Percentiles rank a stretch among this genome's conserved stretches.
Evolutionary conservation across 805 yeast species (phyloP).

Genomic region (Isabelozyma gotoi): DNA sequence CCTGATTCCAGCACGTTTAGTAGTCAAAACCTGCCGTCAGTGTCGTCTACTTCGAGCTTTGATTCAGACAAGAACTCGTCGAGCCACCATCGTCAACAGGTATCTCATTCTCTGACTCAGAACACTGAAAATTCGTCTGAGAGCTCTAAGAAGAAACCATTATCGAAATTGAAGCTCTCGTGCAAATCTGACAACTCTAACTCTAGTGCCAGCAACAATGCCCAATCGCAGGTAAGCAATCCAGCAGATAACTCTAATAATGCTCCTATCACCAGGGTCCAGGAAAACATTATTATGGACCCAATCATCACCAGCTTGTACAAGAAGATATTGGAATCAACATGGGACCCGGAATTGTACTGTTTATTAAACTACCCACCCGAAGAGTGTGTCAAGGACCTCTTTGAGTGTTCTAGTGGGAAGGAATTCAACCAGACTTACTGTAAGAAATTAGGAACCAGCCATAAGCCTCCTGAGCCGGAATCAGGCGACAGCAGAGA

Average conservation of each 20-base stretch:
- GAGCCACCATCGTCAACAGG: background rate
- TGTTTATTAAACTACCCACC: slow-evolving; percentile 58
- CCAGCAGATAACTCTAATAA: background rate
- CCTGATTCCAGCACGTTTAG: background rate
- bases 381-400: slow-evolving; percentile 69
- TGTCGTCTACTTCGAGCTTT: background rate
- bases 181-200: background rate
- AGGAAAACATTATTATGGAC: slow-evolving; percentile 32
- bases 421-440: slow-evolving; percentile 12
- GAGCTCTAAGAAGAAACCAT: background rate
- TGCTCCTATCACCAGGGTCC: background rate
- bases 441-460: slow-evolving; percentile 4
- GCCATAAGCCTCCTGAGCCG: background rate
- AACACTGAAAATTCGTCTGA: no score
- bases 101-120: no score
- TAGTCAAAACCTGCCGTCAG: background rate
- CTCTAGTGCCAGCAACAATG: background rate
- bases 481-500: slow-evolving; percentile 17
- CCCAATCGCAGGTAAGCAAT: no score
- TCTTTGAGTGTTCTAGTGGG: slow-evolving; percentile 66
- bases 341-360: slow-evolving; percentile 57
- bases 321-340: slow-evolving; percentile 53
- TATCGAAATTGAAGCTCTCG: background rate
- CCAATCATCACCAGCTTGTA: slow-evolving; percentile 52
- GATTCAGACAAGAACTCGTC: background rate